These are phyloP conservation scores for Syzygium aromaticum DNA, from an alignment of 345 rosid species.

Conservation along the genomic window DNA sequence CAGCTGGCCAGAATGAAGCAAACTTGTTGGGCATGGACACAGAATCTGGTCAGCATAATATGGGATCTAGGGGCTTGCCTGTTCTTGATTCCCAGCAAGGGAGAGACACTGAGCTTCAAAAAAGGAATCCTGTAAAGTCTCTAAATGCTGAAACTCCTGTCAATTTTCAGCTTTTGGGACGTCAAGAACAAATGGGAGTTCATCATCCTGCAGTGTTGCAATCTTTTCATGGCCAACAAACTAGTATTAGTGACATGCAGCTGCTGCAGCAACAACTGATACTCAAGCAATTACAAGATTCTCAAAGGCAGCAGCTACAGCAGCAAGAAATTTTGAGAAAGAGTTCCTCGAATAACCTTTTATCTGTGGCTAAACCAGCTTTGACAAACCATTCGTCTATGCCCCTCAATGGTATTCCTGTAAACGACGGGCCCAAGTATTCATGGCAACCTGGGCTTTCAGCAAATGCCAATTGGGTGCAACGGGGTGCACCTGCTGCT, in stretches of 20 bases:
- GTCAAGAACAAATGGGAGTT: constrained; percentile 25
- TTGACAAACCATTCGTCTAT: constrained; percentile 25
- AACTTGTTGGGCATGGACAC: neutral
- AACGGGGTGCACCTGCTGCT: constrained; percentile 27
- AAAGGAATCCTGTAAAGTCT: constrained; percentile 7
- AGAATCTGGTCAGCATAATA: neutral
- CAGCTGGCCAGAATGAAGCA: constrained; percentile 3
- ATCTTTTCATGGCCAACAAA: constrained; percentile 40
- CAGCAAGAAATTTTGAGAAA: constrained; percentile 35
- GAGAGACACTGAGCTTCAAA: constrained; percentile 3
- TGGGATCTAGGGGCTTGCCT: constrained; percentile 1
- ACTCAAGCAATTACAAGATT: constrained; percentile 63
- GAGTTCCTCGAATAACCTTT: constrained; percentile 32
- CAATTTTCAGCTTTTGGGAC: constrained; percentile 28
- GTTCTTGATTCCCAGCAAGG: neutral
- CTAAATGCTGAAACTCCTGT: constrained; percentile 17
- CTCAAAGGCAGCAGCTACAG: constrained; percentile 63
- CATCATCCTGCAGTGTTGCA: constrained; percentile 21
- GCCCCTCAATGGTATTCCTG: constrained; percentile 44
- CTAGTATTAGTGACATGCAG: constrained; percentile 51
- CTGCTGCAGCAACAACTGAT: constrained; percentile 59
- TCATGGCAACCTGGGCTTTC: constrained; percentile 15
- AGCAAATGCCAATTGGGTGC: constrained; percentile 31
- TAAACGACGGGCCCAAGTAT: constrained; percentile 38
- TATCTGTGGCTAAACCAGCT: constrained; percentile 29